Conservation (phyloP, 1,284 basidiomycete genomes). For the Apiotrichum gamsii region DNA sequence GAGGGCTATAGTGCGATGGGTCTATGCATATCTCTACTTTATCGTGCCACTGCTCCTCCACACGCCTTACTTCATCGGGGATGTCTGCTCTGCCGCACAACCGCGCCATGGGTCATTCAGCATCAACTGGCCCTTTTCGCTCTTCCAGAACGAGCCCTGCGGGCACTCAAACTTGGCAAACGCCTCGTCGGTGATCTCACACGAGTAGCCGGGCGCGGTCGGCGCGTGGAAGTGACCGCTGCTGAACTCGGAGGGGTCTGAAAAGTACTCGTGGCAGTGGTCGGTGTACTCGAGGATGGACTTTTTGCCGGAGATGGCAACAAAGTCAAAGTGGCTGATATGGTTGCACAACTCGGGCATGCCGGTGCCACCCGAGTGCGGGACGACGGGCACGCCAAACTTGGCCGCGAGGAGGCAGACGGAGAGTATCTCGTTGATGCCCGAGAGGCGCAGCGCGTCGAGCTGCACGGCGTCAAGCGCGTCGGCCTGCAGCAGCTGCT, state of each 20-base stretch:
- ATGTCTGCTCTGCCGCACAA: slow-evolving; percentile 18
- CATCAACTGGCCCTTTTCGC: slow-evolving; percentile 24
- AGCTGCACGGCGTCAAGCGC: slow-evolving; percentile 89
- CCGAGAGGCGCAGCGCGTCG: slow-evolving; percentile 83
- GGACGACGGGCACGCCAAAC: slow-evolving; percentile 73
- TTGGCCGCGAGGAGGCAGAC: slow-evolving; percentile 87
- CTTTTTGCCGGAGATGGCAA: slow-evolving; percentile 72
- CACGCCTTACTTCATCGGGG: slow-evolving; percentile 20
- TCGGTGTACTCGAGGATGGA: slow-evolving; percentile 27
- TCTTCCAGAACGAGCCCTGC: slow-evolving; percentile 22
- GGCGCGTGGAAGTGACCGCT: slow-evolving; percentile 21
- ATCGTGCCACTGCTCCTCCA: no score
- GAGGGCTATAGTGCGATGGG: no score
- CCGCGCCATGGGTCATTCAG: slow-evolving; percentile 27
- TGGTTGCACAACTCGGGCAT: slow-evolving; percentile 24
- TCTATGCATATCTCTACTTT: no score
- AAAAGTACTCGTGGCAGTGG: slow-evolving; percentile 27
- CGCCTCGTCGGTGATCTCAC: slow-evolving; percentile 21
- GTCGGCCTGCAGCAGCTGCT: slow-evolving; percentile 83
- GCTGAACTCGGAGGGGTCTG: slow-evolving; percentile 16
- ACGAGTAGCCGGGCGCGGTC: slow-evolving; percentile 23
- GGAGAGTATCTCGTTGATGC: slow-evolving; percentile 82
- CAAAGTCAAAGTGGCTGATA: slow-evolving; percentile 71
- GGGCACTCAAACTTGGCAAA: slow-evolving; percentile 24
- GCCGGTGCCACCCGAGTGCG: slow-evolving; percentile 67